Evolutionary conservation across 202 grass and related monocot species (phyloP), one percentile per base, ranked within the genome.

Genomic region (Setaria italica): DNA sequence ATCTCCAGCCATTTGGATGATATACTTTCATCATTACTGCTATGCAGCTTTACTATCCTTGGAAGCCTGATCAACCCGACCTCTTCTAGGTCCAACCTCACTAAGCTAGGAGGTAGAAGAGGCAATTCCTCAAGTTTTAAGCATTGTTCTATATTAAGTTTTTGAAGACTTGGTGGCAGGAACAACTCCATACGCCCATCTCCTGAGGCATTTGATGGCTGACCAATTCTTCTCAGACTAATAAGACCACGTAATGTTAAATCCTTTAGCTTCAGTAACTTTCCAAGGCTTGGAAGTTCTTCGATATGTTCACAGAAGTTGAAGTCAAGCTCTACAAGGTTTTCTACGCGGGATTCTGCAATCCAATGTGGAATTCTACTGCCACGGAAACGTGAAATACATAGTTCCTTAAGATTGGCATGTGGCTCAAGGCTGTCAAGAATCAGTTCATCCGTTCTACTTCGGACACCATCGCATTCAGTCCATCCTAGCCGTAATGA

Each of bases 361-460:
- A 89, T 48, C 87, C 87, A 89, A 62, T 6, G 0, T 6, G 76
- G 82, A 12, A 50, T 17, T 5, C 16, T 70, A 4, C 0, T 7
- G 16, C 76, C 87, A 5, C 1, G 1, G 30, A 62, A 85, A 30
- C 57, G 7, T 6, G 0, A 39, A 50, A 89, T 71, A 17, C 0
- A 0, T 2, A 89, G 76, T 6, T 77, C 1, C 66, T 30, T 25
- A 6, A 89, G 33, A n/a, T 89, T 78, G 1, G 29, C 70, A 89
- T 90, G 83, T 20, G 78, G 88, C 42, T 70, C 47, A 76, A 90
- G 63, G 43, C n/a, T 14, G 1, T 86, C 63, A 82, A 86, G 30
- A 34, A 90, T 16, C 15, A 74, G 14, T 30, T 90, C 83, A 12
- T 80, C 30, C 25, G 7, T 56, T 4, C 19, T 20, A 5, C 51